Evolutionary conservation across 2,329 filamentous ascomycete species (phyloP), one percentile per base, ranked within the genome.

Genomic region (Colletotrichum sp.): DNA sequence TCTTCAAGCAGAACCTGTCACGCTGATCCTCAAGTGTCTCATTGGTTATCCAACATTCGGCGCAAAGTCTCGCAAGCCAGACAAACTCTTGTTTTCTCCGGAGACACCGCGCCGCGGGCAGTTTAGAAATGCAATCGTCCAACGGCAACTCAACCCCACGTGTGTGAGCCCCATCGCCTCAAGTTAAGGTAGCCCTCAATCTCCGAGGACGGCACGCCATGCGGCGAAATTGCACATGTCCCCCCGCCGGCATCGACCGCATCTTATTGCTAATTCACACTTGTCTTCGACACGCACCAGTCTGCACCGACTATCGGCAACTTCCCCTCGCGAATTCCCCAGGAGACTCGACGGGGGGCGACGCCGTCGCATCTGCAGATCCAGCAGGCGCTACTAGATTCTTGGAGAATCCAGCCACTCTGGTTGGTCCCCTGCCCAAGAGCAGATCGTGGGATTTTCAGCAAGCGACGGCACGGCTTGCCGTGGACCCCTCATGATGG

Each of bases 61-160:
- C 22, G 25, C 16, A 68, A 30, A 68, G 69, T 75, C 64, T 64
- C 39, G 57, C 70, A 65, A 67, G 68, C 52, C 39, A 75, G 55
- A 63, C 65, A 68, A 32, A 30, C 63, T 64, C 22, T 64, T 27
- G 22, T 71, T 27, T 71, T 36, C 68, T 64, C 59, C 36, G 57
- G 57, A 27, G 48, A 28, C 52, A 59, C 52, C 30, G 25, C 44
- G n/a, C 65, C 39, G 48, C 59, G 19, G 27, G 28, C 28, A 44
- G 69, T 55, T 75, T 75, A 72, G 69, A 75, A 75, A 75, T 74
- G 34, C 72, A 66, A 71, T 75, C n/a, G 44, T 65, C 70, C 64
- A 75, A 68, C 69, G 63, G 55, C 64, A 75, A 68, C 44, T 68
- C 44, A 39, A 73, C 70, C 73, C 73, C 73, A 73, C 70, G 64